Base-by-base conservation (phyloP, 495 filamentous ascomycete species). In the Pyronema domesticum region DNA sequence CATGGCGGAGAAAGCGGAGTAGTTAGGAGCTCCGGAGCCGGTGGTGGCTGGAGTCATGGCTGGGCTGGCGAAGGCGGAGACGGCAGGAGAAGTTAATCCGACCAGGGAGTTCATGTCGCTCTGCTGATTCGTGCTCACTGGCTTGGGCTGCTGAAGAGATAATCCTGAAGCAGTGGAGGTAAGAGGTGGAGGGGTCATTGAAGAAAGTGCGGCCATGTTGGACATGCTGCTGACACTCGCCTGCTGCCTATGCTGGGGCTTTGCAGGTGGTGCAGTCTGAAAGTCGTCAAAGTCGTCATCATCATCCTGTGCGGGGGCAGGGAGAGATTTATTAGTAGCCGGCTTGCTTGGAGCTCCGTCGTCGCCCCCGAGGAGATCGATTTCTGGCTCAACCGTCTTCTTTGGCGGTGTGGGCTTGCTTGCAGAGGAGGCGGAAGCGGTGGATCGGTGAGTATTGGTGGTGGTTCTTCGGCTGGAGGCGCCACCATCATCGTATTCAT, bases 221-320 rank as follows among this genome's bases (percentile, higher is more conserved):
- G 23, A 30, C 23, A 30, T 30, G 23, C 23, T 30, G 23, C 23
- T 30, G 23, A 30, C 23, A 30, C 23, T 50, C 47, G 50, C 54
- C 58, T 63, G 51, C 11, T 53, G 49, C 72, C 57, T 74, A 62
- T 23, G 72, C 30, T 59, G 46, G 69, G 18, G 70, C 51, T 54
- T 72, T 59, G 75, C 70, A 14, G 86, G 80, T 4, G 83, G 73
- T 13, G 93, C 91, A n/a, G 87, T 89, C 68, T 94, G 86, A 75
- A 96, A 96, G 65, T 96, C 93, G 65, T 96, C 91, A 60, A 96
- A 96, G 49, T 96, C 93, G 60, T 98, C 91, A 60, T 98, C 89
- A 57, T 93, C 88, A 13, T 66, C 4, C 60, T 68, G 11, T 71
- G 63, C 54, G 75, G 70, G 34, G 84, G 68, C 50, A 37, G 80